Evolutionary conservation across 805 yeast genomes (phyloP), one percentile per base, ranked within the genome.

Genomic region (Yarrowia osloensis): DNA sequence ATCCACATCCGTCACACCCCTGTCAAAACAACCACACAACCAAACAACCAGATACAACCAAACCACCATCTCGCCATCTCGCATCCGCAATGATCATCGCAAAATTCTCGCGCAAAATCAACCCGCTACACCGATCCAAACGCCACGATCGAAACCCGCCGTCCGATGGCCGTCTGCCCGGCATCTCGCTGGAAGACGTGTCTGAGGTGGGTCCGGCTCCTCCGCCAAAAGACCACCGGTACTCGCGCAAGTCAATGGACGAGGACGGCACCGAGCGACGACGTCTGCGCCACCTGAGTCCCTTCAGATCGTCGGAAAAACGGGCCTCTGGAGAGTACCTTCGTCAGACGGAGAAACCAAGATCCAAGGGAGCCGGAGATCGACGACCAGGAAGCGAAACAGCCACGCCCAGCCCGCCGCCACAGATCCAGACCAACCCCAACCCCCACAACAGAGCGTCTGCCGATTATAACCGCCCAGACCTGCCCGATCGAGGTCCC

Each of bases 101-200:
- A 24, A 57, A 57, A 12, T 57, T 57, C 63, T 57, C 63, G 2
- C 49, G 63, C 22, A 57, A 57, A 29, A 57, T 57, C 63, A 28
- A 35, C 49, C 63, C 47, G 24, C 47, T 40, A 13, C 63, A 40
- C 13, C 31, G 62, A 9, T 57, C 49, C 0, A 57, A 40, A 19
- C 35, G 61, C 11, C 63, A 57, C 39, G 49, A 62, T 11, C 39
- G 44, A 19, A 15, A 61, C 39, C 15, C 22, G 9, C 42, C 17
- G 28, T 44, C 50, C 7, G 63, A 44, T 12, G 63, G 63, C 6
- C 33, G 37, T 13, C 63, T 57, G 3, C 63, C 63, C 2, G 63
- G 49, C 2, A 57, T 57, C 37, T 57, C 63, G 4, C 63, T 57
- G 9, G 63, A 57, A 19, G 63, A 57, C 24, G 63, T 57, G 19